These are phyloP conservation scores for Candida albicans DNA, from an alignment of 1,139 yeast genomes.

Conservation along the genomic window DNA sequence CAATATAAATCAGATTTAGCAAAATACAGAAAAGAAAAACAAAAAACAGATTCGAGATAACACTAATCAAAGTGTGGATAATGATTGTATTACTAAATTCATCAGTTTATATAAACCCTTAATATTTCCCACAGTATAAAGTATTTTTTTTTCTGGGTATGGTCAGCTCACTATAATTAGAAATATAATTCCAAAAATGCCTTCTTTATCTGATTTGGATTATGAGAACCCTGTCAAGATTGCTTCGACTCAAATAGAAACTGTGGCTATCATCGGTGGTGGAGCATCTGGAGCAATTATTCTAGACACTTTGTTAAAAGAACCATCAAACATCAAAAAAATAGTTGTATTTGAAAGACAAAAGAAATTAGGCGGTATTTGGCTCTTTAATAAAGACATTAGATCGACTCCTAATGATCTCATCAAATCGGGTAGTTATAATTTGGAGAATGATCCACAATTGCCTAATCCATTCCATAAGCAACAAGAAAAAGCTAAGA, in stretches of 20 bases:
- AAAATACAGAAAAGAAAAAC: background rate
- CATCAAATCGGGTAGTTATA: constrained; percentile 23
- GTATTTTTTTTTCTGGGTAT: too few species aligned
- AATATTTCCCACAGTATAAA: too few species aligned
- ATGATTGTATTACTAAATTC: background rate
- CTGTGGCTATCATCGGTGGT: constrained; percentile 51
- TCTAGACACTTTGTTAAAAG: constrained; percentile 38
- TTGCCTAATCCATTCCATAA: constrained; percentile 29
- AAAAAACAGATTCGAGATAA: too few species aligned
- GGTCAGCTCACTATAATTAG: background rate
- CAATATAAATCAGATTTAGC: background rate
- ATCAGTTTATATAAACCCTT: too few species aligned
- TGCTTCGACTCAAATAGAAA: constrained; percentile 18
- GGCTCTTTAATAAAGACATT: constrained; percentile 28
- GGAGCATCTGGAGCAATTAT: constrained; percentile 54
- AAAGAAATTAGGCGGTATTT: constrained; percentile 30
- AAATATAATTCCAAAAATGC: constrained; percentile 9
- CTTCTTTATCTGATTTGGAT: constrained; percentile 12
- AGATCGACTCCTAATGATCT: constrained; percentile 25
- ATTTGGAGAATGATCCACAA: constrained; percentile 29
- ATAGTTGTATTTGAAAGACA: constrained; percentile 34
- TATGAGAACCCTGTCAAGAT: constrained; percentile 13
- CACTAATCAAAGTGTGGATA: background rate
- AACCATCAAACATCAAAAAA: constrained; percentile 20
- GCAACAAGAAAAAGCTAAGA: background rate